Conservation (phyloP, 176 grass and related monocot species). For the Bolboschoenus planiculmis region DNA sequence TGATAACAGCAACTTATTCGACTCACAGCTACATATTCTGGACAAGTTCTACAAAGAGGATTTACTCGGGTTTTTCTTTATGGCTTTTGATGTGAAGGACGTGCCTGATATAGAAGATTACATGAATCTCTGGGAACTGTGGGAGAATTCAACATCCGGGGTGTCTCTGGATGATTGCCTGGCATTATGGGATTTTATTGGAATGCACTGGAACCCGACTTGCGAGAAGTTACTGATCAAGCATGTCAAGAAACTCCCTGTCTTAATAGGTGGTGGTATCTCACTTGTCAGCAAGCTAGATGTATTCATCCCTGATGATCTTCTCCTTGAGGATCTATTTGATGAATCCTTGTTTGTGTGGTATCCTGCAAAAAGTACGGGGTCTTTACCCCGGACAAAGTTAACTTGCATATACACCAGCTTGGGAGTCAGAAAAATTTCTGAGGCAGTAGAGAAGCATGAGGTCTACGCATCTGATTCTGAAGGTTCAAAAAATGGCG, state of each 20-base stretch:
- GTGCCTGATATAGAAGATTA: slow-evolving; percentile 34
- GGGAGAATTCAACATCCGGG: slow-evolving; percentile 31
- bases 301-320: slow-evolving; percentile 61
- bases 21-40: slow-evolving; percentile 32
- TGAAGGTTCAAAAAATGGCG: background rate
- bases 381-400: slow-evolving; percentile 14
- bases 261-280: slow-evolving; percentile 21
- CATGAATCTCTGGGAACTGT: slow-evolving; percentile 36
- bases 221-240: slow-evolving; percentile 24
- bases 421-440: slow-evolving; percentile 49
- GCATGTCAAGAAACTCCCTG: slow-evolving; percentile 36
- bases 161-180: slow-evolving; percentile 29
- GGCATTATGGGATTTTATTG: slow-evolving; percentile 50
- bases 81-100: slow-evolving; percentile 25
- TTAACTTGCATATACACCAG: slow-evolving; percentile 35
- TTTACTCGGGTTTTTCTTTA: slow-evolving; percentile 40
- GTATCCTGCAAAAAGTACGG: slow-evolving; percentile 32
- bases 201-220: slow-evolving; percentile 26
- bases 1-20: slow-evolving; percentile 40
- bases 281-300: slow-evolving; percentile 32
- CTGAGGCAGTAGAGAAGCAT: slow-evolving; percentile 30
- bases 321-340: slow-evolving; percentile 52
- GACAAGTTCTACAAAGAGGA: slow-evolving; percentile 46
- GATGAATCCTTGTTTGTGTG: slow-evolving; percentile 44
- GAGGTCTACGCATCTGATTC: slow-evolving; percentile 11